phyloP scores from a whole-genome alignment of 23 red algal genomes.

The Cyanidium caldarium region DNA sequence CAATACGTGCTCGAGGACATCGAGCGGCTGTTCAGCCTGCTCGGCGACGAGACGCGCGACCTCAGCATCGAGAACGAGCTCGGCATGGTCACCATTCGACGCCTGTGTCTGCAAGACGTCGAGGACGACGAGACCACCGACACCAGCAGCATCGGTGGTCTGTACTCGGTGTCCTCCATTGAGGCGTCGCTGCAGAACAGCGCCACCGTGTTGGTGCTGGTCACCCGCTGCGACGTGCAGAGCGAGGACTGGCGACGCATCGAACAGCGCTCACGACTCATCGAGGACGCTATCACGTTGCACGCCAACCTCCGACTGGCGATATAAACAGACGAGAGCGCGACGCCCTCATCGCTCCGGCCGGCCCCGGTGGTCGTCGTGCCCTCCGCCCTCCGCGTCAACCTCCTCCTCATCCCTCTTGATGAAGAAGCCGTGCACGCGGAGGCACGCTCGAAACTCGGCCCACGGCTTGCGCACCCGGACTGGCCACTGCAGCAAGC shows the following conservation, averaged over 20 bases:
- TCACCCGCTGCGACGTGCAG: background rate
- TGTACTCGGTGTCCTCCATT: constrained; percentile 3
- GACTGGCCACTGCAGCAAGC: too few relatives aligned
- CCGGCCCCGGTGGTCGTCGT: too few relatives aligned
- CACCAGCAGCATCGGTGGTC: constrained; percentile 3
- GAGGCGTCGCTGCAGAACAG: background rate
- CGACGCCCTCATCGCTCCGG: too few relatives aligned
- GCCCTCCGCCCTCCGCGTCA: too few relatives aligned
- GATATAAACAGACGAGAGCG: too few relatives aligned
- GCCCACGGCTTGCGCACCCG: too few relatives aligned
- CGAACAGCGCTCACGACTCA: background rate
- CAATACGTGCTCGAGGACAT: background rate
- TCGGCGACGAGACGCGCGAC: background rate
- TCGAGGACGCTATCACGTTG: background rate
- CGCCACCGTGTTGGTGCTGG: background rate
- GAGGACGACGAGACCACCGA: constrained; percentile 5
- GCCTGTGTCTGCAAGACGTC: background rate
- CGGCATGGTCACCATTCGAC: background rate
- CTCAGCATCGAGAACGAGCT: background rate
- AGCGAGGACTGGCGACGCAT: background rate
- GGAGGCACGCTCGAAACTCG: too few relatives aligned
- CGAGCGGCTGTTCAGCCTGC: background rate
- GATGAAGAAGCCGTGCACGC: too few relatives aligned
- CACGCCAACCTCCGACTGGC: background rate
- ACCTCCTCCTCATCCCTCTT: too few relatives aligned